Evolutionary conservation across 2,329 filamentous ascomycete species (phyloP), one percentile per base, ranked within the genome.

Genomic region (Colletotrichum theobromicola): DNA sequence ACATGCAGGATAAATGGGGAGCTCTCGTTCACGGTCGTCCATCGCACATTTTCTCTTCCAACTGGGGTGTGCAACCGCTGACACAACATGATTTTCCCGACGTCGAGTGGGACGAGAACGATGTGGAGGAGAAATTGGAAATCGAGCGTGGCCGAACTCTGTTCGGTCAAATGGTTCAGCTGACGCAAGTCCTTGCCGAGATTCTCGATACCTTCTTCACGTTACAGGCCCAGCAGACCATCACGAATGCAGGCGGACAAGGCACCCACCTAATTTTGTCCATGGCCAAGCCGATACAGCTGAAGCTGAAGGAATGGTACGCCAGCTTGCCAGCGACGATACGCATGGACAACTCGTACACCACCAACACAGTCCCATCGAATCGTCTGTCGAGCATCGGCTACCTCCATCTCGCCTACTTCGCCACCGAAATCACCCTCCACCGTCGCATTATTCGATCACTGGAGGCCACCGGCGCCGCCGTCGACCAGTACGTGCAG

Each of bases 1-100:
- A 97, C 82, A 96, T 97, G 93, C 95, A 98, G 84, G 96, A 98
- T 84, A 97, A 90, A 83, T 98, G 95, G 95, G 94, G 94, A 18
- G 93, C 95, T 3, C 87, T 98, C 24, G 93, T 97, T 28, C 94
- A 97, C 80, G 95, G 95, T 61, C 92, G 95, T 13, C 95, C 95
- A 1, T 97, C 95, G 6, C 95, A 97, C 77, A 90, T 92, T 53
- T 90, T 90, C 77, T 82, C 86, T 24, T 85, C 88, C 61, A 91
- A 97, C 82, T 98, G 95, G 95, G 95, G 93, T 2, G 95, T 98
- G 7, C 88, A 89, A 72, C 81, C 87, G 8, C 88, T 95, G n/a
- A 88, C 86, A 6, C 83, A 88, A 60, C 90, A 92, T 72, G 94
- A 96, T 81, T 95, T 95, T 78, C 91, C 93, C 28, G 94, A 95